These are phyloP conservation scores for Volutella citrinella DNA, from an alignment of 2,329 filamentous ascomycete species.

Conservation along the genomic window DNA sequence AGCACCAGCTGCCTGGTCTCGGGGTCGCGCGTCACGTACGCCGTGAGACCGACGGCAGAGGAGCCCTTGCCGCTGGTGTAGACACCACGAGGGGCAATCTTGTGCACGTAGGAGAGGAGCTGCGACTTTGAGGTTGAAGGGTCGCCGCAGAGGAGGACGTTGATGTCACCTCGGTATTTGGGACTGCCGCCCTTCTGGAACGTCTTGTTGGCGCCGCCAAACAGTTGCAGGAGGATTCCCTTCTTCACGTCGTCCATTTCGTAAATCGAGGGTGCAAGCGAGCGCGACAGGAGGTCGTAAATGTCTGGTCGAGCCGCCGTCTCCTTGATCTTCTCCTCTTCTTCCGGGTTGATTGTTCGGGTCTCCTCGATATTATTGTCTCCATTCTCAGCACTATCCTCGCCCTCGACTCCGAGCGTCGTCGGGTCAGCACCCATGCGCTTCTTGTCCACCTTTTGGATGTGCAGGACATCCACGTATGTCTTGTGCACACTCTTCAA, in stretches of 20 bases:
- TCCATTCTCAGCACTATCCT: slow-evolving; percentile 60
- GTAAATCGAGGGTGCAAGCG: slow-evolving; percentile 90
- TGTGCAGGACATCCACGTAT: slow-evolving; percentile 90
- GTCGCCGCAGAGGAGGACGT: slow-evolving; percentile 93
- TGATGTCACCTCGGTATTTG: slow-evolving; percentile 95
- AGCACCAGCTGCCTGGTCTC: slow-evolving; percentile 78
- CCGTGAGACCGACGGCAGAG: slow-evolving; percentile 77
- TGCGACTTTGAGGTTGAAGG: slow-evolving; percentile 97
- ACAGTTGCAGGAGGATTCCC: slow-evolving; percentile 92
- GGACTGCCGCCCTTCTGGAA: slow-evolving; percentile 96
- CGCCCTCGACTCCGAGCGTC: slow-evolving; percentile 78
- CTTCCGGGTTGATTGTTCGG: slow-evolving; percentile 78
- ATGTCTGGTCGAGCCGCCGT: slow-evolving; percentile 80
- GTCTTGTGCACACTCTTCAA: slow-evolving; percentile 98
- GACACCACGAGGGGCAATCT: slow-evolving; percentile 86
- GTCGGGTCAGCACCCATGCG: slow-evolving; percentile 88
- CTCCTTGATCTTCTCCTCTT: slow-evolving; percentile 82
- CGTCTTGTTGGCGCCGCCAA: slow-evolving; percentile 96
- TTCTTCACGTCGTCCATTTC: slow-evolving; percentile 99
- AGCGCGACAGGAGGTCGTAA: slow-evolving; percentile 88
- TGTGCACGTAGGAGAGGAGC: slow-evolving; percentile 90
- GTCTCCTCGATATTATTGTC: slow-evolving; percentile 79
- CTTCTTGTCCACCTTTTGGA: slow-evolving; percentile 95
- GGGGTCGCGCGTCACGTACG: slow-evolving; percentile 76
- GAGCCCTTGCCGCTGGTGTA: slow-evolving; percentile 82